Evolutionary conservation across 257 asterid species (phyloP), one percentile per base, ranked within the genome.

Genomic region (Dorcoceras hygrometricum): DNA sequence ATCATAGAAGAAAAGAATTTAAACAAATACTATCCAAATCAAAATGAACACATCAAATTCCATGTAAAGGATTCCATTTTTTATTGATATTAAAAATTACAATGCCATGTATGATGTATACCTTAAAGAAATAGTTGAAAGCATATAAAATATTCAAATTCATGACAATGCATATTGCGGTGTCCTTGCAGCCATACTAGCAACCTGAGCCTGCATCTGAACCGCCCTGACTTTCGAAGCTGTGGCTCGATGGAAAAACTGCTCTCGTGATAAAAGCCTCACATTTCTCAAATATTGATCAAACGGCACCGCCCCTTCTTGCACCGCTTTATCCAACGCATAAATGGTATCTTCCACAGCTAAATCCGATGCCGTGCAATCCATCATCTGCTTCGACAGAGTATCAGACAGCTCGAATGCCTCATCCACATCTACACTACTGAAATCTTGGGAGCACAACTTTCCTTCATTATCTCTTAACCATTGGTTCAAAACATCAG

Each of bases 141-240:
- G 20, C 36, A 23, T 55, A 63, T 63, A 63, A 72, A 36, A 12
- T 59, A 71, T 6, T 68, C 76, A 60, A 70, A 31, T 32, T 66
- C 70, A 75, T 80, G 78, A 81, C 63, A 67, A 70, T 3, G 74
- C 70, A 66, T 89, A 83, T 27, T 81, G 91, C 2, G 92, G 71
- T 8, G 78, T 72, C 80, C 94, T 85, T 2, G 97, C 76, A 77
- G 97, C 96, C 97, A 90, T 93, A 66, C 78, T 82, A 29, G 94
- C 83, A 71, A 93, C 95, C 80, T 88, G 96, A 59, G 94, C 95
- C 77, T 90, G 97, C 97, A 90, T 84, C 79, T 88, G 99, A 36
- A 84, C 83, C 65, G 95, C 90, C 72, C 95, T 86, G n/a, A 88
- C 92, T 64, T 93, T 93, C 0, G 95, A 86, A 54, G 87, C 80